phyloP scores from a whole-genome alignment of 306 rosid genomes.

The Dryas octopetala region DNA sequence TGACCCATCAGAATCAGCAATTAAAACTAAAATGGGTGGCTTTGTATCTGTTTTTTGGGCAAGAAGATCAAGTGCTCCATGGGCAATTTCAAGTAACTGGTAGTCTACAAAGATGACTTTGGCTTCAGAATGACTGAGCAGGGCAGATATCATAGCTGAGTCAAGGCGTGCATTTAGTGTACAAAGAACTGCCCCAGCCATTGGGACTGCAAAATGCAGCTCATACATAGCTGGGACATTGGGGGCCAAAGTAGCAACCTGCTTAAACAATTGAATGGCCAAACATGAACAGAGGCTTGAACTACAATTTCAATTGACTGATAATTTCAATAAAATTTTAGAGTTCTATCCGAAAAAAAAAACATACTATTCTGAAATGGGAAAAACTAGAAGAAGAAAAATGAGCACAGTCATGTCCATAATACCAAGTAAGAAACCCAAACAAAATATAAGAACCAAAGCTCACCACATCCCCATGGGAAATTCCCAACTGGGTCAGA shows the following conservation, averaged over 20 bases:
- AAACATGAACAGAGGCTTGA: background rate
- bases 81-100: constrained; percentile 61
- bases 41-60: constrained; percentile 28
- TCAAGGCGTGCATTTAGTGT: constrained; percentile 70
- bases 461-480: constrained; percentile 73
- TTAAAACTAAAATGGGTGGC: constrained; percentile 53
- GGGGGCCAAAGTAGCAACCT: constrained; percentile 83
- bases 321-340: background rate
- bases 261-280: constrained; percentile 21
- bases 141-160: constrained; percentile 49
- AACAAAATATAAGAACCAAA: background rate
- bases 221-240: constrained; percentile 91
- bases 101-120: constrained; percentile 69
- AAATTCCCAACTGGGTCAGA: constrained; percentile 61
- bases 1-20: constrained; percentile 44
- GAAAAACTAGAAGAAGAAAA: background rate
- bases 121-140: constrained; percentile 64
- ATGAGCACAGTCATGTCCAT: too few relatives aligned
- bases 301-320: background rate
- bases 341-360: background rate
- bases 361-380: background rate
- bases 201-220: constrained; percentile 92
- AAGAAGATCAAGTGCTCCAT: constrained; percentile 46
- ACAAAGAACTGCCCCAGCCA: constrained; percentile 84
- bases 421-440: too few relatives aligned